Evolutionary conservation across 768 basidiomycete genomes (phyloP).

Genomic region (Trametes gibbosa): DNA sequence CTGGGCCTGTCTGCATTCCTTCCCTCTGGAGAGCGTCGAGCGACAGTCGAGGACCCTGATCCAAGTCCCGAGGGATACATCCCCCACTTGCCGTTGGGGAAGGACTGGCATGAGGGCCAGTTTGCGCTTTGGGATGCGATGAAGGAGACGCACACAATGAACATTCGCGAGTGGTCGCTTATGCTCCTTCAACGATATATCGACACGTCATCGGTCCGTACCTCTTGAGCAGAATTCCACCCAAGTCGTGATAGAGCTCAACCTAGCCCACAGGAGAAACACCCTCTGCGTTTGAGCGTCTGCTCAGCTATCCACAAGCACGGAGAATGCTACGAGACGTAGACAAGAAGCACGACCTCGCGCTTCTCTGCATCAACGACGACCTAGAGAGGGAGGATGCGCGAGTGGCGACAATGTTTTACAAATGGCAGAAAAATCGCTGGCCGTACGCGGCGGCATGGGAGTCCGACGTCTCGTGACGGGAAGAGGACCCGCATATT

Average conservation of each 20-base stretch:
- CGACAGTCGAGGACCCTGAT: neutral
- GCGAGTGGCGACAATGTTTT: conserved; percentile 14
- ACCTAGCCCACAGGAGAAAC: conserved; percentile 16
- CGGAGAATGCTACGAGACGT: conserved; percentile 20
- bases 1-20: conserved; percentile 37
- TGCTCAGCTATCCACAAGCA: conserved; percentile 21
- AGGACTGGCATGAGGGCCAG: conserved; percentile 22
- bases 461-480: conserved; percentile 15
- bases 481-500: neutral
- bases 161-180: conserved; percentile 31
- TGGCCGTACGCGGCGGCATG: conserved; percentile 25
- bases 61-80: neutral
- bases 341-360: conserved; percentile 21
- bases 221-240: neutral
- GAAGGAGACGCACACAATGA: conserved; percentile 14
- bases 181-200: conserved; percentile 35
- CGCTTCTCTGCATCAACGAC: conserved; percentile 36
- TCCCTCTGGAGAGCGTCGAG: conserved; percentile 23
- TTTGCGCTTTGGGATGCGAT: conserved; percentile 28
- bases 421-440: conserved; percentile 19
- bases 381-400: conserved; percentile 24
- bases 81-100: conserved; percentile 25
- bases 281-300: conserved; percentile 24
- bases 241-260: too few species aligned
- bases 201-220: conserved; percentile 32